Base-by-base conservation (phyloP, 1,284 basidiomycete genomes). In the Cutaneotrichosporon cavernicola region DNA sequence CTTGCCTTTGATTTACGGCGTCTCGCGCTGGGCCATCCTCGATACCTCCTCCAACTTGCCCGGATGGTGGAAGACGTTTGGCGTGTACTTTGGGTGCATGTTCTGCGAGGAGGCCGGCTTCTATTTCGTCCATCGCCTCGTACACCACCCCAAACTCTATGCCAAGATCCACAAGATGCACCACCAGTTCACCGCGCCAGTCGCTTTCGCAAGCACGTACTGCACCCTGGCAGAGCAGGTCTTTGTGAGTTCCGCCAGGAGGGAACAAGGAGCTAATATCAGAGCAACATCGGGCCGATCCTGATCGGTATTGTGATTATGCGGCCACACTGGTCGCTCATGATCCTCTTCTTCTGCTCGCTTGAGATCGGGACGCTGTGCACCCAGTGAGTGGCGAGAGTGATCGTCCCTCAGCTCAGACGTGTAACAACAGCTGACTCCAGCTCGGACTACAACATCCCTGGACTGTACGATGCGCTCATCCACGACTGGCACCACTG, bases 401-500 rank as follows among this genome's bases (percentile, higher is more conserved):
- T 13, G 4, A 9, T 36, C 36, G 13, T 9, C 26, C 36, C 36
- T 36, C 9, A 36, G 36, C 36, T 9, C 13, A 36, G 9, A 36
- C 9, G 36, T 22, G 4, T 31, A 9, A 1, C 30, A 14, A 11
- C 2, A 40, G 32, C 56, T 62, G 32, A 62, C 56, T 2, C 10
- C 47, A 62, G 61, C 62, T 65, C 64, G 21, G 67, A 63, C 64
- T 68, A 65, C 64, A 68, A 65, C 62, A 61, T 68, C 18, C 67
- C 67, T 21, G 61, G 60, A n/a, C 60, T 64, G 38, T 61, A 62
- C 60, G 62, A 68, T 36, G 61, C 67, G 31, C 64, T 68, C 52
- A 38, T 60, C 57, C 67, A 68, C 64, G 67, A 68, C 67, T 68
- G 67, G 67, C 67, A 68, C 60, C 67, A 68, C 60, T 68, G 62